Percentiles rank a stretch among this genome's conserved stretches.
phyloP scores from a whole-genome alignment of 768 basidiomycete genomes.

The Termitomyces bulborhizus region DNA sequence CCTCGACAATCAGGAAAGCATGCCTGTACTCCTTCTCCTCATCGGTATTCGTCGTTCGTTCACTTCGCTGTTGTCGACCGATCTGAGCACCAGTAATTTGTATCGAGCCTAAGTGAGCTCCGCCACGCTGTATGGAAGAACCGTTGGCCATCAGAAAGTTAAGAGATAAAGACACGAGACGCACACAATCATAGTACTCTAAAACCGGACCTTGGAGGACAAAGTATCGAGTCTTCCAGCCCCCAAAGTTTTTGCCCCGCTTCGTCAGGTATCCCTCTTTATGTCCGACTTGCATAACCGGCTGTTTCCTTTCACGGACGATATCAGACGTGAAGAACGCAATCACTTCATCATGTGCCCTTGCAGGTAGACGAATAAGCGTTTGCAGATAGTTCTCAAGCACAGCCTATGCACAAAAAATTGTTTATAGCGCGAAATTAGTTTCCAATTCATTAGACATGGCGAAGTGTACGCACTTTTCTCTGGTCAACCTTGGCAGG shows the following conservation, averaged over 20 bases:
- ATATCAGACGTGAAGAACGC: conserved; percentile 91
- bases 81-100: conserved; percentile 90
- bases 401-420: conserved; percentile 39
- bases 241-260: conserved; percentile 95
- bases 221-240: conserved; percentile 96
- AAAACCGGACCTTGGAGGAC: conserved; percentile 86
- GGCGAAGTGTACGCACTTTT: conserved; percentile 53
- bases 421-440: background rate
- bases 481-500: conserved; percentile 95
- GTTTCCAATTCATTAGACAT: background rate
- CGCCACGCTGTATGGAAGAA: conserved; percentile 63
- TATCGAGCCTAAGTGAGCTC: conserved; percentile 88
- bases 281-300: conserved; percentile 75
- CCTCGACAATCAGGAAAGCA: conserved; percentile 95
- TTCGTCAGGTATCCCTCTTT: conserved; percentile 97
- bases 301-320: conserved; percentile 66
- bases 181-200: conserved; percentile 93
- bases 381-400: conserved; percentile 86
- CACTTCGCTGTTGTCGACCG: conserved; percentile 80
- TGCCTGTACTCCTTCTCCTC: conserved; percentile 95
- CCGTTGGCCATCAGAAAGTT: conserved; percentile 8
- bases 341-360: conserved; percentile 85
- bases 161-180: conserved; percentile 25
- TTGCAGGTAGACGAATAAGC: conserved; percentile 74
- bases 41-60: conserved; percentile 46